These are phyloP conservation scores for Triticum turgidum DNA, from an alignment of 176 grass and related monocot species.

Conservation along the genomic window DNA sequence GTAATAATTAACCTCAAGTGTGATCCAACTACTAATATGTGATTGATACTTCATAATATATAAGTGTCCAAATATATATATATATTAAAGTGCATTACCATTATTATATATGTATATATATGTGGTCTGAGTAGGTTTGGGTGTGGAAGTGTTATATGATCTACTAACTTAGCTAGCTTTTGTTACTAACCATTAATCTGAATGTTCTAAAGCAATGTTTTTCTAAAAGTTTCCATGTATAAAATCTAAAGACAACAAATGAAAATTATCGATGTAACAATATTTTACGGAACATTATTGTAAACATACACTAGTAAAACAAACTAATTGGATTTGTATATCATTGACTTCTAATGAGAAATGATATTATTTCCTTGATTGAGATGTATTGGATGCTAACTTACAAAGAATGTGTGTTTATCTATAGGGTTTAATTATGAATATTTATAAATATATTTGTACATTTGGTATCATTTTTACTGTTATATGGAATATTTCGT, in stretches of 20 bases:
- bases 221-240: neutral
- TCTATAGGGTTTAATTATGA: neutral
- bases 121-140: neutral
- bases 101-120: neutral
- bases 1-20: neutral
- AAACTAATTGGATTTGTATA: neutral
- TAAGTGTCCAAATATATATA: neutral
- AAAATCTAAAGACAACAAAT: neutral
- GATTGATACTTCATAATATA: too few species aligned
- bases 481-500: neutral
- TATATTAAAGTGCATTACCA: neutral
- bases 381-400: neutral
- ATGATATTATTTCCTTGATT: neutral
- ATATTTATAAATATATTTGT: neutral
- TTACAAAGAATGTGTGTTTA: neutral
- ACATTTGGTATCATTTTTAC: neutral
- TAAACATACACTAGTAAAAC: neutral
- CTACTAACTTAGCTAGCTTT: neutral
- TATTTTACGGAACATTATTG: neutral
- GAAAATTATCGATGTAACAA: neutral
- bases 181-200: neutral
- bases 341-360: neutral
- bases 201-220: neutral
- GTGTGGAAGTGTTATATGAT: neutral
- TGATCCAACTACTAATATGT: neutral